phyloP scores from a whole-genome alignment of 306 rosid species.

The Acacia melanoxylon region DNA sequence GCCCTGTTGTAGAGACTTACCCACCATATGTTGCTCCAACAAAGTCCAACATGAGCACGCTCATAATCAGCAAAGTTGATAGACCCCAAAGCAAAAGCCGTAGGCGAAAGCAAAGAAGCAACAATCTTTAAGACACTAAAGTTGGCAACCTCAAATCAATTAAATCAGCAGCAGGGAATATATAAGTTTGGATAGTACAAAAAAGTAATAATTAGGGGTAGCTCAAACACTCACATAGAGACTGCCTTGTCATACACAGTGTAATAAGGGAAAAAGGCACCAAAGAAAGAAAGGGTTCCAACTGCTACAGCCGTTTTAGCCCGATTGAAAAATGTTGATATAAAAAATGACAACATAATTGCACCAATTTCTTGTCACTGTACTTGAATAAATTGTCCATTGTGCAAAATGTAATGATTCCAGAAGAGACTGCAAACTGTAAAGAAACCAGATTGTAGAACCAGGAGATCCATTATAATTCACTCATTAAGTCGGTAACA shows the following conservation, averaged over 20 bases:
- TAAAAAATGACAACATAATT: slow-evolving; percentile 85
- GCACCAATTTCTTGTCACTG: slow-evolving; percentile 91
- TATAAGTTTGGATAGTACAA: background rate
- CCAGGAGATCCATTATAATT: slow-evolving; percentile 18
- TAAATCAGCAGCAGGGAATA: slow-evolving; percentile 22
- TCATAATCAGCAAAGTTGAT: slow-evolving; percentile 95
- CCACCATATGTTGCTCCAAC: slow-evolving; percentile 96
- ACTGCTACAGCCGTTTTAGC: slow-evolving; percentile 99
- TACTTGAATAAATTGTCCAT: slow-evolving; percentile 82
- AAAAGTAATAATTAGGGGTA: slow-evolving; percentile 16
- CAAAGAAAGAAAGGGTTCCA: slow-evolving; percentile 86
- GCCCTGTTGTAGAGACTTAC: slow-evolving; percentile 41
- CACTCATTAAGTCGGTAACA: background rate
- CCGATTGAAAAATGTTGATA: slow-evolving; percentile 84
- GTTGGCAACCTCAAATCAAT: slow-evolving; percentile 35
- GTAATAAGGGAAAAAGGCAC: slow-evolving; percentile 92
- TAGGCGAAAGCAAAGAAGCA: slow-evolving; percentile 93
- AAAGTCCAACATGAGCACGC: slow-evolving; percentile 99
- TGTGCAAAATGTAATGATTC: slow-evolving; percentile 80
- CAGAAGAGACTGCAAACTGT: slow-evolving; percentile 89
- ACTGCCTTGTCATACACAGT: slow-evolving; percentile 76
- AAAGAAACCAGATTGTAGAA: slow-evolving; percentile 39
- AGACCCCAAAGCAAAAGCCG: slow-evolving; percentile 93
- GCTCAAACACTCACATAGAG: slow-evolving; percentile 64
- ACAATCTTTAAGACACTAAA: slow-evolving; percentile 75